Evolutionary conservation across 2,329 filamentous ascomycete genomes (phyloP).

Genomic region (Zymoseptoria brevis): DNA sequence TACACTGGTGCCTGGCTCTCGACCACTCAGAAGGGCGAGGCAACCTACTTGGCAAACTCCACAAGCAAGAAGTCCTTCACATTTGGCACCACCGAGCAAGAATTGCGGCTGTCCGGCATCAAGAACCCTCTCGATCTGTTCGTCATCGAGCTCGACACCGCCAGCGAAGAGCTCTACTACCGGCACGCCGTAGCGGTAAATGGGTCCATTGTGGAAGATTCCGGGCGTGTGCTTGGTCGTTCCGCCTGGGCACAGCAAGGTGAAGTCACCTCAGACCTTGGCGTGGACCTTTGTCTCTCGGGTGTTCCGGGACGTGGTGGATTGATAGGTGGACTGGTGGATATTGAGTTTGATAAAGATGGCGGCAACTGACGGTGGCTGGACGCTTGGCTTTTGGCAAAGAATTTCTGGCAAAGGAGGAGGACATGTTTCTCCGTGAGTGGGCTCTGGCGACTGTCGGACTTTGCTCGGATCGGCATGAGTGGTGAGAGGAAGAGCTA

Average conservation of each 20-base stretch:
- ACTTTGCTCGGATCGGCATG: neutral
- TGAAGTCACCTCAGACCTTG: neutral
- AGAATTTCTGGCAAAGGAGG: neutral
- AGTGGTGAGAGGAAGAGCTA: too few species aligned
- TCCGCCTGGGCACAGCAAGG: constrained; percentile 6
- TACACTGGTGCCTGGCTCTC: constrained; percentile 33
- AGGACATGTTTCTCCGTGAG: neutral
- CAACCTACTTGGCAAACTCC: constrained; percentile 44
- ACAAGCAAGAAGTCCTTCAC: constrained; percentile 43
- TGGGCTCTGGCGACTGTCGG: neutral
- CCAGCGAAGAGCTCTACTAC: constrained; percentile 45
- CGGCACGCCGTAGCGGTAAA: constrained; percentile 51
- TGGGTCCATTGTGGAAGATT: constrained; percentile 44
- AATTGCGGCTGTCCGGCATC: constrained; percentile 47
- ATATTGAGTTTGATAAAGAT: neutral
- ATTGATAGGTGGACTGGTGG: neutral
- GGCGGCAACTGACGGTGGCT: neutral
- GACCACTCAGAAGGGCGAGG: constrained; percentile 52
- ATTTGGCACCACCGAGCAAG: constrained; percentile 50
- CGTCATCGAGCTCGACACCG: constrained; percentile 10
- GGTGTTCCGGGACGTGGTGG: constrained; percentile 16
- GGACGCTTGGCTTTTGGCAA: neutral
- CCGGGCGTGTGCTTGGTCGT: constrained; percentile 30
- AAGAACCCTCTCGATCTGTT: constrained; percentile 2
- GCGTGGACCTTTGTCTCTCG: constrained; percentile 8